Evolutionary conservation across 2,329 filamentous ascomycete species (phyloP).

Genomic region (Aspergillus novoparasiticus): DNA sequence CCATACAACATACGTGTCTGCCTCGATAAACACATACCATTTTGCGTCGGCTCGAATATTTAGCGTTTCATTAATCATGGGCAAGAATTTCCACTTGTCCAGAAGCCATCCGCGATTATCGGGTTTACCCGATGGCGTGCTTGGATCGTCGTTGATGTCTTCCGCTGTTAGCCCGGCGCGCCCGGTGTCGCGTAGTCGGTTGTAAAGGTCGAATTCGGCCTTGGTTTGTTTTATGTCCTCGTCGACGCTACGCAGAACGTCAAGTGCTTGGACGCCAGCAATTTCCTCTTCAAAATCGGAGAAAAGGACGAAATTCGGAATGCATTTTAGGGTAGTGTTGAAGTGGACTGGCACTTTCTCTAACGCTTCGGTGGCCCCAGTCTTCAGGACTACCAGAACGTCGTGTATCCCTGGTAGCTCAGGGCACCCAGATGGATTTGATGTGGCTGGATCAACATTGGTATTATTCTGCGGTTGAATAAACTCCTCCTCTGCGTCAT

Average conservation of each 20-base stretch:
- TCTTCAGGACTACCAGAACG: conserved; percentile 31
- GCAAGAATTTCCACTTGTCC: conserved; percentile 65
- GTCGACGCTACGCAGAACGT: conserved; percentile 30
- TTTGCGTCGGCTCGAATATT: conserved; percentile 31
- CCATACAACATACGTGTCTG: conserved; percentile 61
- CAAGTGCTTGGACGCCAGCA: conserved; percentile 26
- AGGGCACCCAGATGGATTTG: neutral
- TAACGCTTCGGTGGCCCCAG: conserved; percentile 31
- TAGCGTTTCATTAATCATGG: conserved; percentile 49
- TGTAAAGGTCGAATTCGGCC: conserved; percentile 3
- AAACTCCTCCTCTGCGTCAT: neutral
- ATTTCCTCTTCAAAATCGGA: conserved; percentile 34
- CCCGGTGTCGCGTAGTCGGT: neutral
- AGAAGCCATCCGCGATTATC: conserved; percentile 36
- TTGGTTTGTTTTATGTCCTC: conserved; percentile 20
- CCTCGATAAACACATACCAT: conserved; percentile 64
- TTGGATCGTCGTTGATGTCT: conserved; percentile 33
- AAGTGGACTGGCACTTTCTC: conserved; percentile 32
- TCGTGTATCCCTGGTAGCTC: conserved; percentile 20
- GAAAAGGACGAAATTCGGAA: conserved; percentile 32
- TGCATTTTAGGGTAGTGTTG: conserved; percentile 30
- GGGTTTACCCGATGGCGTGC: conserved; percentile 36
- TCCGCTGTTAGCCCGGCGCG: conserved; percentile 16
- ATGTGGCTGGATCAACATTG: neutral
- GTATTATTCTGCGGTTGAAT: neutral